phyloP scores from a whole-genome alignment of 2,329 filamentous ascomycete species.

The Fusarium anguioides region DNA sequence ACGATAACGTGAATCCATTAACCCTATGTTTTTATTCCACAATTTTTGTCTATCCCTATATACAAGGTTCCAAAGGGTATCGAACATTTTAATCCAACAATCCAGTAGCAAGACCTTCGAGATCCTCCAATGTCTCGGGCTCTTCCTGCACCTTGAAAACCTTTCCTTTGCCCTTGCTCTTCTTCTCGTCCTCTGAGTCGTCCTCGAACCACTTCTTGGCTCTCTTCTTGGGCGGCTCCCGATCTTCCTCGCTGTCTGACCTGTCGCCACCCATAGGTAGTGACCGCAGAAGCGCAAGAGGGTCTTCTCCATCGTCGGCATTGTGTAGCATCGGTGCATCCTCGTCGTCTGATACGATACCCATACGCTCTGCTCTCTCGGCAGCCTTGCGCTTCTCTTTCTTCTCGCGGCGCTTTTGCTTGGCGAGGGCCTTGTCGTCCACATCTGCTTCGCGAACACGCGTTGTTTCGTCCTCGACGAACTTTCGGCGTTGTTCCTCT shows the following conservation, averaged over 20 bases:
- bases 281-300: slow-evolving; percentile 68
- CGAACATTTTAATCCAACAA: slow-evolving; percentile 64
- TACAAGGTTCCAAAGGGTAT: slow-evolving; percentile 45
- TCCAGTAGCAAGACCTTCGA: slow-evolving; percentile 80
- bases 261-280: slow-evolving; percentile 60
- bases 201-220: slow-evolving; percentile 84
- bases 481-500: slow-evolving; percentile 79
- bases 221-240: slow-evolving; percentile 63
- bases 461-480: slow-evolving; percentile 79
- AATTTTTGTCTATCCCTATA: slow-evolving; percentile 39
- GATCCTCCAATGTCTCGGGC: slow-evolving; percentile 81
- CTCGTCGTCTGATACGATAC: slow-evolving; percentile 43
- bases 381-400: slow-evolving; percentile 77
- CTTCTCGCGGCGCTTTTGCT: slow-evolving; percentile 82
- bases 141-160: slow-evolving; percentile 73
- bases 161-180: slow-evolving; percentile 59
- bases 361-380: slow-evolving; percentile 58
- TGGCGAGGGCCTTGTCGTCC: slow-evolving; percentile 83
- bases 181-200: slow-evolving; percentile 66
- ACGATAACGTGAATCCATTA: slow-evolving; percentile 5
- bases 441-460: slow-evolving; percentile 80
- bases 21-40: slow-evolving; percentile 8
- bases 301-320: slow-evolving; percentile 45
- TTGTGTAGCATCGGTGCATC: slow-evolving; percentile 50
- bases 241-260: slow-evolving; percentile 51